These are phyloP conservation scores for Noccaea bulbosa DNA, from an alignment of 345 rosid genomes.

Conservation along the genomic window DNA sequence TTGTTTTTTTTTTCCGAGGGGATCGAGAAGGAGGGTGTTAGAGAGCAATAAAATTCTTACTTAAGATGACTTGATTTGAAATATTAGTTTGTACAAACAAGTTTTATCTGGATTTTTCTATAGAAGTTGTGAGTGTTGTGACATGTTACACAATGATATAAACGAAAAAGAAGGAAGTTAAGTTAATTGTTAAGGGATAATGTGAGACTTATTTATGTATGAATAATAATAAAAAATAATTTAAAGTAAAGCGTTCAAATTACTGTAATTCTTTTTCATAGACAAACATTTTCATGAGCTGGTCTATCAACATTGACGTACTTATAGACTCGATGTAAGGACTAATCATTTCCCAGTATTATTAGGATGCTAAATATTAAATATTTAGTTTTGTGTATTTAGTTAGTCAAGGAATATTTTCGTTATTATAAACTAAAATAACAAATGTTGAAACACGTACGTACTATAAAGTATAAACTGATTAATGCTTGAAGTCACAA, in stretches of 20 bases:
- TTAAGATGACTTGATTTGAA: background rate
- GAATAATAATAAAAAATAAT: background rate
- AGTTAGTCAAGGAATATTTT: slow-evolving; percentile 21
- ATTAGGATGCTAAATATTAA: slow-evolving; percentile 16
- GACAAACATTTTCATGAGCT: slow-evolving; percentile 38
- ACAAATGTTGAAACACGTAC: slow-evolving; percentile 27
- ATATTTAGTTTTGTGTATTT: slow-evolving; percentile 1
- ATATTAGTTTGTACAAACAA: background rate
- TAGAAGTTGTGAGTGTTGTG: background rate
- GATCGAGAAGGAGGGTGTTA: too few species aligned
- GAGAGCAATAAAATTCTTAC: background rate
- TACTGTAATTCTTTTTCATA: background rate
- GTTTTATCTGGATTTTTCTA: background rate
- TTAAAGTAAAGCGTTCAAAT: slow-evolving; percentile 11
- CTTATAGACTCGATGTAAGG: slow-evolving; percentile 5
- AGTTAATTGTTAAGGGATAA: background rate
- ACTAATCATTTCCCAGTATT: slow-evolving; percentile 33
- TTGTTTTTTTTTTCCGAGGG: too few species aligned
- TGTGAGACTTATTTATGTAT: background rate
- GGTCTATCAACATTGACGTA: slow-evolving; percentile 30
- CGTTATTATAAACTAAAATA: background rate
- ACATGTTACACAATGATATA: slow-evolving; percentile 12
- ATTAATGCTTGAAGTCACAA: slow-evolving; percentile 10
- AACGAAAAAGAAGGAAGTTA: background rate
- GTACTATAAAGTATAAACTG: too few species aligned